Evolutionary conservation across 352 stramenopile species (phyloP), one percentile per base, ranked within the genome.

Genomic region (Peronospora tabacina): DNA sequence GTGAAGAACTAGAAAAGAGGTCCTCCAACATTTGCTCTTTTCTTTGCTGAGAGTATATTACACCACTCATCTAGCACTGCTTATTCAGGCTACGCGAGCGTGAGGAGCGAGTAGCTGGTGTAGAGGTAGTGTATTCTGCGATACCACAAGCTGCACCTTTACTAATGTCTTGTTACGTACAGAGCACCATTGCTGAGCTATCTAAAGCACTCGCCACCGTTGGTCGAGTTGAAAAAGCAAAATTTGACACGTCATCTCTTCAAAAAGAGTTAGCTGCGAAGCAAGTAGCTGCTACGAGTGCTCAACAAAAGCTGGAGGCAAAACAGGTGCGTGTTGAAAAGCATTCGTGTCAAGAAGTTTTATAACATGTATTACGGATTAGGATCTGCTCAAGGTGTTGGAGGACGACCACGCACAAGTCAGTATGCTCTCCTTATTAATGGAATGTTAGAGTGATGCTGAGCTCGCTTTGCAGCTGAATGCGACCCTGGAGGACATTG

Each of bases 171-270:
- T 41, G 17, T 32, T 29, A 6, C 28, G n/a, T 58, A 19, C 44
- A 79, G 69, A 56, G 39, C 22, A 49, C 30, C 38, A 62, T 75
- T 30, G 45, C 59, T 6, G 56, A 72, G 19, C 13, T 79, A 50
- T 66, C 55, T 19, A 40, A 45, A 39, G 61, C 61, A 17, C 52
- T 70, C 3, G 36, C 46, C 15, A 35, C 40, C 10, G 58, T 62
- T 20, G 24, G 50, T 15, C 49, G 32, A 12, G 33, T 35, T 30
- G 33, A 36, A n/a, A n/a, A n/a, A 46, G 22, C 7, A 38, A 32
- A 44, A 4, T 58, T 62, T 30, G 36, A 54, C 30, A 66, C 33
- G 19, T 28, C 39, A 24, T 29, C 19, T 19, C 34, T 65, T 40
- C 44, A 62, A 55, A 39, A 61, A 48, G 46, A 61, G 28, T 9